phyloP scores from a whole-genome alignment of 768 basidiomycete species.

The Fistulinella prunicolor region DNA sequence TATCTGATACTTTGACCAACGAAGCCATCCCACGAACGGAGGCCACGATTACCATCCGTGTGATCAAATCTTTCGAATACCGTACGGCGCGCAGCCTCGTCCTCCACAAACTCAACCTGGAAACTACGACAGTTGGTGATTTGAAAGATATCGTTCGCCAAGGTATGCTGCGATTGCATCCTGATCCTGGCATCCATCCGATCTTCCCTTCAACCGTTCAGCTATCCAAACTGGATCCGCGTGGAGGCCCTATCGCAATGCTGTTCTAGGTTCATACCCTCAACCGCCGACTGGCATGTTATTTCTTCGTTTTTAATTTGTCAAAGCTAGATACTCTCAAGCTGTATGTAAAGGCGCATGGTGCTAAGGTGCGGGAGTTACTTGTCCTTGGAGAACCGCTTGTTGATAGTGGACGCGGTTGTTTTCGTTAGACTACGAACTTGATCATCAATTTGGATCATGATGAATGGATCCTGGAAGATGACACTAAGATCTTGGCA shows the following conservation, averaged over 20 bases:
- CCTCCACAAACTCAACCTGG: slow-evolving; percentile 77
- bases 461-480: slow-evolving; percentile 86
- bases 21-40: slow-evolving; percentile 62
- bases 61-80: slow-evolving; percentile 94
- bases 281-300: not conserved
- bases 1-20: slow-evolving; percentile 56
- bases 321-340: slow-evolving; percentile 81
- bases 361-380: slow-evolving; percentile 66
- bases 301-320: not conserved
- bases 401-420: not conserved
- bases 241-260: slow-evolving; percentile 87
- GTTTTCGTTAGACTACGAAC: slow-evolving; percentile 74
- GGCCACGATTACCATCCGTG: slow-evolving; percentile 84
- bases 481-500: slow-evolving; percentile 62
- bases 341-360: slow-evolving; percentile 91
- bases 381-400: not conserved
- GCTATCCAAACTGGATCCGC: slow-evolving; percentile 70
- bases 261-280: slow-evolving; percentile 56
- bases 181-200: not conserved
- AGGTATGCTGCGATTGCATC: slow-evolving; percentile 42
- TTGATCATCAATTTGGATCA: slow-evolving; percentile 97
- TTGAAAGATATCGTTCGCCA: slow-evolving; percentile 70
- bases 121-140: slow-evolving; percentile 69
- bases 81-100: slow-evolving; percentile 88
- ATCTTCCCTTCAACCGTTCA: slow-evolving; percentile 32